A percentile compares a stretch with the other conserved stretches of the same genome.
phyloP scores from a whole-genome alignment of 192 early-diverging fungal genomes.

The Ambispora gerdemannii region DNA sequence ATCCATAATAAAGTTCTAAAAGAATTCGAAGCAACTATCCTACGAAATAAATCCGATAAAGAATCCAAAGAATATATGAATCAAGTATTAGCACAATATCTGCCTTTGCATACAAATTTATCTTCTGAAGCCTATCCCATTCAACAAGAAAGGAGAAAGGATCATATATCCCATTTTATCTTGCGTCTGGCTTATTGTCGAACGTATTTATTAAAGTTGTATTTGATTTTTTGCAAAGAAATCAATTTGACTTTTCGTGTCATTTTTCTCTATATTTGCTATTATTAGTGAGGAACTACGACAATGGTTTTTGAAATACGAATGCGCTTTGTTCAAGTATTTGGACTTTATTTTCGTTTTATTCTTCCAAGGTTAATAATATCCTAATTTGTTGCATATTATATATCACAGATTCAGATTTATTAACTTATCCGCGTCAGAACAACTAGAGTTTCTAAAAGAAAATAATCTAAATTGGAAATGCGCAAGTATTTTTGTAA shows the following conservation, averaged over 20 bases:
- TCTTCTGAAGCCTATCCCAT: slow-evolving; percentile 33
- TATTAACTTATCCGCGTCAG: slow-evolving; percentile 38
- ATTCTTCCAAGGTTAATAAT: neutral
- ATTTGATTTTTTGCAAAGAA: neutral
- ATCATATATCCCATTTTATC: slow-evolving; percentile 81
- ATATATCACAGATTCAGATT: slow-evolving; percentile 43
- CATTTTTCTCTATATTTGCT: no score
- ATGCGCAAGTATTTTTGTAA: slow-evolving; percentile 35
- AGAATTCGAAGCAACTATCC: slow-evolving; percentile 73
- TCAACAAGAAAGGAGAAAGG: slow-evolving; percentile 65
- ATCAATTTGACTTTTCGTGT: no score
- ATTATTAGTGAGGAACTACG: slow-evolving; percentile 65
- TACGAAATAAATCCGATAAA: slow-evolving; percentile 63
- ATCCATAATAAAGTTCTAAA: slow-evolving; percentile 46
- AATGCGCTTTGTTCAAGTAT: slow-evolving; percentile 62
- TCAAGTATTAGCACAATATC: slow-evolving; percentile 51
- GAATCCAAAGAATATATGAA: slow-evolving; percentile 55
- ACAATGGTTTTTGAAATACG: slow-evolving; percentile 72
- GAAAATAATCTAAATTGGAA: slow-evolving; percentile 49
- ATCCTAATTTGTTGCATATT: no score
- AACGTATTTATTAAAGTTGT: slow-evolving; percentile 36
- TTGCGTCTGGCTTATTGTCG: slow-evolving; percentile 70
- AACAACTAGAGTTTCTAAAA: slow-evolving; percentile 56
- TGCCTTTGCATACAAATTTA: slow-evolving; percentile 61
- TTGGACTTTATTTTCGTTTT: slow-evolving; percentile 10